Evolutionary conservation across 371 early-diverging fungal genomes (phyloP).

Genomic region (Umbelopsis sp.): DNA sequence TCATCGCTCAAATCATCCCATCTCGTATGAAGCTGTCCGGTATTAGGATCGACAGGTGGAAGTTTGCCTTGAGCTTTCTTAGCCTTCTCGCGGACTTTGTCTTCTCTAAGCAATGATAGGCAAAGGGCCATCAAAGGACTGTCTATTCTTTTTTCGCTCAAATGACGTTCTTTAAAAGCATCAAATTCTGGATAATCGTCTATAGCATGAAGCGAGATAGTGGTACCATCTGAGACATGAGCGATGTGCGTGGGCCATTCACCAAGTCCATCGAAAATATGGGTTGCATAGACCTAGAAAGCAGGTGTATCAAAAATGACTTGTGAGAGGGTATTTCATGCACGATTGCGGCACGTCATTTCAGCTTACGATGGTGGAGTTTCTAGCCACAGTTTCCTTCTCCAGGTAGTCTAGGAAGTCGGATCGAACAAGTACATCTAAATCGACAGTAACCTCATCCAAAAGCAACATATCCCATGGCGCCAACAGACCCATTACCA

Average conservation of each 20-base stretch:
- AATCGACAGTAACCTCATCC: constrained; percentile 86
- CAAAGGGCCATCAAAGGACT: constrained; percentile 71
- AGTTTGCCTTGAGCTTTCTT: constrained; percentile 26
- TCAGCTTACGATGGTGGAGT: constrained; percentile 62
- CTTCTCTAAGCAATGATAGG: constrained; percentile 44
- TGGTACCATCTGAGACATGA: constrained; percentile 67
- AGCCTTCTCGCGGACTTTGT: constrained; percentile 28
- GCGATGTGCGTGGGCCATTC: constrained; percentile 78
- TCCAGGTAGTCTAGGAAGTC: constrained; percentile 68
- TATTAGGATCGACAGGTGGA: constrained; percentile 31
- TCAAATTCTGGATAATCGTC: constrained; percentile 57
- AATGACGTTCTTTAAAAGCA: constrained; percentile 35
- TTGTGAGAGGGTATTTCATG: not conserved
- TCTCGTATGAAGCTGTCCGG: constrained; percentile 54
- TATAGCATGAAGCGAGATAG: constrained; percentile 36
- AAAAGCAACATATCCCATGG: constrained; percentile 75
- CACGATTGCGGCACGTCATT: not conserved
- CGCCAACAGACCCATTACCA: constrained; percentile 75
- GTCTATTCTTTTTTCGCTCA: constrained; percentile 39
- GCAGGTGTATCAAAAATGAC: not conserved
- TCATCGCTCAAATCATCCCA: constrained; percentile 81
- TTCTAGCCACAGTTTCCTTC: constrained; percentile 65
- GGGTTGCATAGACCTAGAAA: constrained; percentile 66
- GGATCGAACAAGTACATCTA: constrained; percentile 77
- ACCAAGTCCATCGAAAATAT: constrained; percentile 67